phyloP scores from a whole-genome alignment of 108 stramenopile genomes.

The Bacterosira constricta region DNA sequence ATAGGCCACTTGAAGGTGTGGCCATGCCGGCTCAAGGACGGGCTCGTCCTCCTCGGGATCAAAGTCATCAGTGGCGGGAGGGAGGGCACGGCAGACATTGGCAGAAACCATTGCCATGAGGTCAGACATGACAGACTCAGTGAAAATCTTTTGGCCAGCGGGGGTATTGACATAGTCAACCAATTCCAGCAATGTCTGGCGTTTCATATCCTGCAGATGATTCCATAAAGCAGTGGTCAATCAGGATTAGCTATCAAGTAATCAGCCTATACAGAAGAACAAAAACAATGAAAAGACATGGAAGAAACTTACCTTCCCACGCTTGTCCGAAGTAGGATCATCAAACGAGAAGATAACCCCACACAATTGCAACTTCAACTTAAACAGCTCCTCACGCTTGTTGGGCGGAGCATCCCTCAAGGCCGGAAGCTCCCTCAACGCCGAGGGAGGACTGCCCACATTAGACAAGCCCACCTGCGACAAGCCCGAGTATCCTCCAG shows the following conservation, averaged over 20 bases:
- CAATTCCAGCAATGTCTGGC: slow-evolving; percentile 96
- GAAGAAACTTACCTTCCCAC: slow-evolving; percentile 57
- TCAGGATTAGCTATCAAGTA: background rate
- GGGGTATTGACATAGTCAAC: slow-evolving; percentile 98
- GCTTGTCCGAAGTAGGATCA: slow-evolving; percentile 84
- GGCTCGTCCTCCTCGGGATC: slow-evolving; percentile 99
- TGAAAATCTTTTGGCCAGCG: slow-evolving; percentile 98
- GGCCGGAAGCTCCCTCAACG: slow-evolving; percentile 72
- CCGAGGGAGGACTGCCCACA: slow-evolving; percentile 41
- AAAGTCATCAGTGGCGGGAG: slow-evolving; percentile 97
- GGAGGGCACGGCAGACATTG: slow-evolving; percentile 97
- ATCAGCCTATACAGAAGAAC: background rate
- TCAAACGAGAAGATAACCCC: slow-evolving; percentile 87
- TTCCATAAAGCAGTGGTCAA: background rate
- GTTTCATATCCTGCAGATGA: slow-evolving; percentile 90
- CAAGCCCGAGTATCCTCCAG: background rate
- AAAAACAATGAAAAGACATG: background rate
- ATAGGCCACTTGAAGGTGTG: slow-evolving; percentile 98
- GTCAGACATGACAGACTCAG: slow-evolving; percentile 92
- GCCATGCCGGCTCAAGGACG: slow-evolving; percentile 97
- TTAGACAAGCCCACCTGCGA: slow-evolving; percentile 18
- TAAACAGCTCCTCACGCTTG: slow-evolving; percentile 88
- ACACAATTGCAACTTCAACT: slow-evolving; percentile 85
- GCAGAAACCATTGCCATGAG: slow-evolving; percentile 91
- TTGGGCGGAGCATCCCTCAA: slow-evolving; percentile 82